Conservation (phyloP, 2,329 filamentous ascomycete species). For the Neofusicoccum kwambonambiense region DNA sequence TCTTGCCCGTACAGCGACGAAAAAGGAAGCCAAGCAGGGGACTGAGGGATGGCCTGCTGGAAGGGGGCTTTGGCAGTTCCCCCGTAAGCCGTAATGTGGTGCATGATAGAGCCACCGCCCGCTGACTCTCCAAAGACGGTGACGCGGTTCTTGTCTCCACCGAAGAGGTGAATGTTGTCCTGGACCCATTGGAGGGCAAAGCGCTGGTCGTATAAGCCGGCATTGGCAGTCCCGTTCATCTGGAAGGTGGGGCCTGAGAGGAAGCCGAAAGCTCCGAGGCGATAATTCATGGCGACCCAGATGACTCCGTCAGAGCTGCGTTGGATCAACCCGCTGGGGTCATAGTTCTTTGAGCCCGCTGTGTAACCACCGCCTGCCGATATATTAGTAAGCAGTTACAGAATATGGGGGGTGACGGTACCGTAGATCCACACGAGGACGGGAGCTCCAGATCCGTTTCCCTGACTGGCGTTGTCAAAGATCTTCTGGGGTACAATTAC, state of each 20-base stretch:
- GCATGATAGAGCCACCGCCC: constrained; percentile 54
- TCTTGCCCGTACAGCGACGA: constrained; percentile 39
- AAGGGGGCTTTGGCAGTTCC: constrained; percentile 43
- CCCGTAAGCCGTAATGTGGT: constrained; percentile 55
- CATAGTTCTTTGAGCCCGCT: constrained; percentile 37
- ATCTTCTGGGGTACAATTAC: constrained; percentile 37
- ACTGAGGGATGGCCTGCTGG: constrained; percentile 47
- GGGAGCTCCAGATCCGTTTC: constrained; percentile 30
- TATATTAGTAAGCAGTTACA: not conserved
- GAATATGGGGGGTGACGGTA: not conserved
- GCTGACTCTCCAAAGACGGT: constrained; percentile 52
- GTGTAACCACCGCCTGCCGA: constrained; percentile 40
- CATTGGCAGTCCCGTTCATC: constrained; percentile 48
- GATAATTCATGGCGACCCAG: constrained; percentile 50
- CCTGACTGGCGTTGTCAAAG: constrained; percentile 27
- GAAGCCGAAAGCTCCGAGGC: constrained; percentile 52
- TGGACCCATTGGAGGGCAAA: constrained; percentile 56
- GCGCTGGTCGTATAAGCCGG: constrained; percentile 50
- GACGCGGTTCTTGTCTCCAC: constrained; percentile 29
- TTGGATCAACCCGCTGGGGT: constrained; percentile 41
- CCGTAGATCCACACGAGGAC: constrained; percentile 47
- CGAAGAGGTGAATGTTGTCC: constrained; percentile 47
- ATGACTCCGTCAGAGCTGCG: constrained; percentile 36
- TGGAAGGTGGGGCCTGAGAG: constrained; percentile 47
- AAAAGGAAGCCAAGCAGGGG: constrained; percentile 34